Conservation (phyloP, 2,329 filamentous ascomycete genomes). For the Sphaceloma murrayae region DNA sequence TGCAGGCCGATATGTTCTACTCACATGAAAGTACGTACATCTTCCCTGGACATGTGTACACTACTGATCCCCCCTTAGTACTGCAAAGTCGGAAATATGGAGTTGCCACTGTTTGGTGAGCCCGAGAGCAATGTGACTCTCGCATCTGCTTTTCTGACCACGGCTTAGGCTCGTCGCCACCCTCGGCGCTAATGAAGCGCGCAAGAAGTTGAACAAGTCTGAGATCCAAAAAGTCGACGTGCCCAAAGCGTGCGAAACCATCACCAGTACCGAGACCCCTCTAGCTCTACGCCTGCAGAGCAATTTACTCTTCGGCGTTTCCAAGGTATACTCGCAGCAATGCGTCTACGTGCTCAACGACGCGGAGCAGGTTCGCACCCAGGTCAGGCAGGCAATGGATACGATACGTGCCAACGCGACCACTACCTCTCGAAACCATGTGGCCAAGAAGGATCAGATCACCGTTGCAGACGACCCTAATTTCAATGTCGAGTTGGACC, state of each 20-base stretch:
- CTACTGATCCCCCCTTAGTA: slow-evolving; percentile 39
- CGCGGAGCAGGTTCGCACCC: slow-evolving; percentile 59
- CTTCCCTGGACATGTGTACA: background rate
- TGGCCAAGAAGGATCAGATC: slow-evolving; percentile 61
- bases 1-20: slow-evolving; percentile 65
- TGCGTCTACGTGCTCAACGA: slow-evolving; percentile 78
- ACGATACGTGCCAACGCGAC: background rate
- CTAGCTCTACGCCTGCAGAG: slow-evolving; percentile 85
- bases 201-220: slow-evolving; percentile 70
- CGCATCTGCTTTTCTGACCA: slow-evolving; percentile 20
- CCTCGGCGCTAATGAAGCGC: slow-evolving; percentile 60
- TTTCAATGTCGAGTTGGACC: slow-evolving; percentile 58
- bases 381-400: slow-evolving; percentile 44
- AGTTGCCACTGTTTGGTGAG: slow-evolving; percentile 87
- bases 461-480: slow-evolving; percentile 71
- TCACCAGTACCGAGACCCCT: slow-evolving; percentile 72
- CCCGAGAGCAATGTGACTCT: background rate
- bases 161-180: slow-evolving; percentile 75
- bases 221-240: slow-evolving; percentile 84
- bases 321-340: slow-evolving; percentile 78
- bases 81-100: slow-evolving; percentile 81
- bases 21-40: slow-evolving; percentile 71
- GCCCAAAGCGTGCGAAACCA: slow-evolving; percentile 76
- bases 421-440: slow-evolving; percentile 12
- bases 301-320: slow-evolving; percentile 58